Conservation (phyloP, 257 asterid species). For the Marsdenia floribunda region DNA sequence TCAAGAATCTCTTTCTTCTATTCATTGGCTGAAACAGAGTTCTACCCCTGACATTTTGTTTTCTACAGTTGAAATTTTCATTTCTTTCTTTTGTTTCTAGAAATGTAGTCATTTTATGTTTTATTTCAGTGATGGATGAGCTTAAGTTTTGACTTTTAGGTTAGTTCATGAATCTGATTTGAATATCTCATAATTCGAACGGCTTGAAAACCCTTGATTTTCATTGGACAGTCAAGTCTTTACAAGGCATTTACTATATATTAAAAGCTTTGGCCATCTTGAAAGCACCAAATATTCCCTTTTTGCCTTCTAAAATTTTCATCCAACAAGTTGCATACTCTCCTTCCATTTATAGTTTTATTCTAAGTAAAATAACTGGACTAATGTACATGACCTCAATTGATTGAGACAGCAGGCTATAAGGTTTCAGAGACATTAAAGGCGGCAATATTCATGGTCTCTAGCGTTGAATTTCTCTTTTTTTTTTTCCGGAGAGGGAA, state of each 20-base stretch:
- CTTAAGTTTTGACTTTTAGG: neutral
- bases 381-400: neutral
- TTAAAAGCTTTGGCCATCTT: conserved; percentile 4
- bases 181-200: neutral
- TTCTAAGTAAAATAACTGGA: neutral
- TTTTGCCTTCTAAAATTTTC: conserved; percentile 4
- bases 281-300: conserved; percentile 10
- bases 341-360: neutral
- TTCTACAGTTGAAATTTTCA: neutral
- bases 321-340: conserved; percentile 1
- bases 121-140: neutral
- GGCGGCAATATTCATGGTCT: neutral
- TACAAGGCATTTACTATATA: neutral
- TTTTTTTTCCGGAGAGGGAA: too few species aligned
- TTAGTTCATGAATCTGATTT: conserved; percentile 1
- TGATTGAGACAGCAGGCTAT: neutral
- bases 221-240: neutral
- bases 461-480: too few species aligned
- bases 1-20: neutral
- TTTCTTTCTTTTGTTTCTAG: neutral
- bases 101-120: neutral
- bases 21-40: neutral
- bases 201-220: neutral
- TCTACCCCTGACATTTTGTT: neutral
- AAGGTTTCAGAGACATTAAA: neutral